Evolutionary conservation across 192 early-diverging fungal species (phyloP).

Genomic region (Backusella luteola): DNA sequence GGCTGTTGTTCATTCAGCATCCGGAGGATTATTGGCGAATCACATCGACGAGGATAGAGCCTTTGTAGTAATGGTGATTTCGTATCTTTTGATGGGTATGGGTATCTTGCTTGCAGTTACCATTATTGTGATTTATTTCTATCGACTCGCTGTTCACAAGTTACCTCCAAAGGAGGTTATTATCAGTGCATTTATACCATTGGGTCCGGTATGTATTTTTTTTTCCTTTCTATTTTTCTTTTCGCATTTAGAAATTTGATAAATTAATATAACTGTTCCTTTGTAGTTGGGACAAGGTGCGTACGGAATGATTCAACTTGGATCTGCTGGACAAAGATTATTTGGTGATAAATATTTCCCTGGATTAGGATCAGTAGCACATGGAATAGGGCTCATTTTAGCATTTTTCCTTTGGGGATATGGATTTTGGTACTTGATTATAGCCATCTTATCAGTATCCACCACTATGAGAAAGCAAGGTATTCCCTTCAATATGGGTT

Average conservation of each 20-base stretch:
- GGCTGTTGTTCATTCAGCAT: conserved; percentile 44
- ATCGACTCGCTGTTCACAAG: conserved; percentile 40
- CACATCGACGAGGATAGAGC: conserved; percentile 22
- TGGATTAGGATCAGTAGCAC: background rate
- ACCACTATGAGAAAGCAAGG: conserved; percentile 14
- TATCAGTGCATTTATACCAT: conserved; percentile 45
- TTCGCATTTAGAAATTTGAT: conserved; percentile 1
- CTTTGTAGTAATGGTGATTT: conserved; percentile 33
- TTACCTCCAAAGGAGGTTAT: conserved; percentile 50
- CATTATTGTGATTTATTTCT: conserved; percentile 46
- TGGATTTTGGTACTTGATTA: conserved; percentile 7
- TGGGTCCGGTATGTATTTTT: conserved; percentile 42
- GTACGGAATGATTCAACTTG: conserved; percentile 48
- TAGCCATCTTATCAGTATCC: conserved; percentile 39
- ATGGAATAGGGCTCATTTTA: background rate
- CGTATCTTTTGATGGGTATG: conserved; percentile 49
- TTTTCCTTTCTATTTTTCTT: conserved; percentile 1
- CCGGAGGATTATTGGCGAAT: conserved; percentile 37
- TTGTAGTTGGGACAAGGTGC: conserved; percentile 28
- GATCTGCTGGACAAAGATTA: conserved; percentile 25
- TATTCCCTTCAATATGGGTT: conserved; percentile 54
- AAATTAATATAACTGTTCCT: too few species aligned
- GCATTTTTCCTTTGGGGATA: conserved; percentile 11
- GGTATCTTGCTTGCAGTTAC: conserved; percentile 43
- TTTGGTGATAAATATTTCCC: conserved; percentile 5